Base-by-base conservation (phyloP, 441 rosid species). In the Adansonia grandidieri region DNA sequence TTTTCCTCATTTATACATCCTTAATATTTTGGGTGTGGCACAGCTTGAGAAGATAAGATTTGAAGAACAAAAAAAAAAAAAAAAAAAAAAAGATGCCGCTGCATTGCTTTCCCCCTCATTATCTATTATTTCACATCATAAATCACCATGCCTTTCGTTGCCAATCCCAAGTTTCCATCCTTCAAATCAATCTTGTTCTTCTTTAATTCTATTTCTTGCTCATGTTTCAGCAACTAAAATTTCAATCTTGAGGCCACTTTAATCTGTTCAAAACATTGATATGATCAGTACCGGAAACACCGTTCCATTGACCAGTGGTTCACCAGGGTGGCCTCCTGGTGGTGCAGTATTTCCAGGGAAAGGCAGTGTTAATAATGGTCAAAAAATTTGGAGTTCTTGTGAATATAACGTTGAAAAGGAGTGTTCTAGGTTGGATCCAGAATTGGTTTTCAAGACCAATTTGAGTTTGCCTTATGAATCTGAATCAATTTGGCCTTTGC, bases 41-140 rank as follows among this genome's bases (percentile, higher is more conserved):
- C 89, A 87, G 32, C 82, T 90, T 56, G 94, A 90, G 68, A 89
- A 76, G 79, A 87, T 90, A 64, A 85, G 89, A 72, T 51, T 86
- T 3, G 88, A 88, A 77, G 88, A 90, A 66, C 90, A 86, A 66
- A 32, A 58, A 58, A 11, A 58, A 20, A n/a, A n/a, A n/a, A n/a
- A n/a, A n/a, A 82, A 84, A 62, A 83, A 76, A 83, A 87, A 79
- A 78, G 81, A 81, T 68, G 84, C 79, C 7, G 57, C 77, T 22
- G 20, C 71, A 45, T 75, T 82, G 61, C 75, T 72, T 13, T 77
- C 86, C 22, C 80, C 17, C 1, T 57, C 64, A 40, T 8, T 74
- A 19, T n/a, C 63, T 47, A 11, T 19, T 47, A 28, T 28, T 69
- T 60, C 37, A 32, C 32, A 11, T 77, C 84, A 47, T 58, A 77